Evolutionary conservation across 2,329 filamentous ascomycete species (phyloP).

Genomic region (Xylaria sp.): DNA sequence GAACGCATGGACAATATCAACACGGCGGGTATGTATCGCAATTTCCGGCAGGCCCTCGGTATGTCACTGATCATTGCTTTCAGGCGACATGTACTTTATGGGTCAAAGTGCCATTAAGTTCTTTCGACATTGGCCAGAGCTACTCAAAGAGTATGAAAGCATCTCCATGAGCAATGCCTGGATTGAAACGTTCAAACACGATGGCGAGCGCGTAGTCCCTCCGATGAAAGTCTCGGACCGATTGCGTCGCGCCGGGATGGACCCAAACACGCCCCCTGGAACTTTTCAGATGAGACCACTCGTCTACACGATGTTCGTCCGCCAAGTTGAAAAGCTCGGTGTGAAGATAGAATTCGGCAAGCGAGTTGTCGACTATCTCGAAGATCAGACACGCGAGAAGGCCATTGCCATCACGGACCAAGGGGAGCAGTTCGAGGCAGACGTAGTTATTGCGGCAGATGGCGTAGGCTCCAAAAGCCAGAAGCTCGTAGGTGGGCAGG

Average conservation of each 20-base stretch:
- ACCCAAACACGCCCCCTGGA: conserved; percentile 44
- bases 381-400: conserved; percentile 37
- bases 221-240: conserved; percentile 46
- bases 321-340: conserved; percentile 42
- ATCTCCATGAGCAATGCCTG: conserved; percentile 50
- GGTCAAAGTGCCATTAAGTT: conserved; percentile 50
- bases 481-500: conserved; percentile 38
- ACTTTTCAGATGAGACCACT: conserved; percentile 52
- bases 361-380: conserved; percentile 46
- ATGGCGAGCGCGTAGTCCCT: conserved; percentile 43
- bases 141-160: conserved; percentile 44
- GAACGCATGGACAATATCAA: conserved; percentile 46
- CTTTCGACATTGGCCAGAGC: conserved; percentile 51
- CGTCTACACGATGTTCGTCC: conserved; percentile 51
- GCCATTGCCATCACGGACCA: conserved; percentile 45
- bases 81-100: conserved; percentile 58
- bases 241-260: conserved; percentile 35
- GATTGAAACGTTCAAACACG: conserved; percentile 52
- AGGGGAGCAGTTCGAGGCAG: conserved; percentile 44
- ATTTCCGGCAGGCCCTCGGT: not conserved
- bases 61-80: conserved; percentile 2
- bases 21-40: conserved; percentile 40
- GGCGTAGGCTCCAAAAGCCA: conserved; percentile 43
- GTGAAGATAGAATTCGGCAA: conserved; percentile 44
- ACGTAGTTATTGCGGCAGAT: conserved; percentile 44